phyloP scores from a whole-genome alignment of 805 yeast genomes.

The Saturnispora halmiae region DNA sequence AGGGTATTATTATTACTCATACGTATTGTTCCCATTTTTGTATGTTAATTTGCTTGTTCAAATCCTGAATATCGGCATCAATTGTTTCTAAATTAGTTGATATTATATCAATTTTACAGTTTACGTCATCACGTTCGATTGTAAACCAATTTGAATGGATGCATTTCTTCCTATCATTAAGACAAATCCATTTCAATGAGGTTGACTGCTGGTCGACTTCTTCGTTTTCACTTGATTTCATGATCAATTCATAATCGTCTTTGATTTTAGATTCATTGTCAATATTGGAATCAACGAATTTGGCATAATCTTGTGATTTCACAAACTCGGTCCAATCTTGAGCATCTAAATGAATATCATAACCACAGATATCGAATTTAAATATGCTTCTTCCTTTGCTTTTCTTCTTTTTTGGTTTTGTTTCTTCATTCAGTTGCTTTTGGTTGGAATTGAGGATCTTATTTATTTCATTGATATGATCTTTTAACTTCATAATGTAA shows the following conservation, averaged over 20 bases:
- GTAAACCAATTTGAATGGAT: constrained; percentile 35
- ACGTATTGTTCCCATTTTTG: constrained; percentile 24
- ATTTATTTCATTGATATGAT: background rate
- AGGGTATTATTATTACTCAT: constrained; percentile 2
- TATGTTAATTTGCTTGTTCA: constrained; percentile 29
- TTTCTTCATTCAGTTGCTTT: constrained; percentile 11
- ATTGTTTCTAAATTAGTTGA: constrained; percentile 9
- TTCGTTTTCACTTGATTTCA: constrained; percentile 9
- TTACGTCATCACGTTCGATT: constrained; percentile 30
- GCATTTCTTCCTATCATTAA: constrained; percentile 49
- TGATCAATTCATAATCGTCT: constrained; percentile 13
- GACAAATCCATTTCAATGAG: constrained; percentile 31
- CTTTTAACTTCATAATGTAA: constrained; percentile 2
- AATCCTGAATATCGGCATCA: constrained; percentile 19
- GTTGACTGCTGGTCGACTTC: constrained; percentile 8
- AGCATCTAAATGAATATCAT: constrained; percentile 27
- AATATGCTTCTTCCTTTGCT: constrained; percentile 23
- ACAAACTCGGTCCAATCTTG: constrained; percentile 19
- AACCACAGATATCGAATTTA: constrained; percentile 47
- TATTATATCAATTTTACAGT: constrained; percentile 24
- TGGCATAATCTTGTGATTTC: constrained; percentile 11
- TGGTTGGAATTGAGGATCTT: background rate
- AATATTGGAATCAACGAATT: constrained; percentile 8
- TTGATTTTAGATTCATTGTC: constrained; percentile 12
- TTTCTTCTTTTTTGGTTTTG: constrained; percentile 15